phyloP scores from a whole-genome alignment of 495 filamentous ascomycete genomes.

The Rostrohypoxylon terebratum region DNA sequence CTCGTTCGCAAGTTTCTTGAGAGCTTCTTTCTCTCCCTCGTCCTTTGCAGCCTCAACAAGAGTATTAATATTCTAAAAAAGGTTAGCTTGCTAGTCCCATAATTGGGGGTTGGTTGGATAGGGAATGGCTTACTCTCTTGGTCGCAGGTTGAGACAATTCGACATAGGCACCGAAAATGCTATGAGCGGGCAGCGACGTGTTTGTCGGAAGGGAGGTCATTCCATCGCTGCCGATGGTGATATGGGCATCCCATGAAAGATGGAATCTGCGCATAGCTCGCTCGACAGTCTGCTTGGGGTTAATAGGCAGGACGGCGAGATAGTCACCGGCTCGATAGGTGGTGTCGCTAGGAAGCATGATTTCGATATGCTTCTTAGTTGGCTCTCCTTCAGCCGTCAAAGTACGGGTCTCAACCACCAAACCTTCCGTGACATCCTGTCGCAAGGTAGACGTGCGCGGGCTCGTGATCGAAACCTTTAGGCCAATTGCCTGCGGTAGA shows the following conservation, averaged over 20 bases:
- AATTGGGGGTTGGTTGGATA: not conserved
- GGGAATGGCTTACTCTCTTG: constrained; percentile 52
- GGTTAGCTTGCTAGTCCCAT: constrained; percentile 18
- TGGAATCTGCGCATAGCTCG: constrained; percentile 63
- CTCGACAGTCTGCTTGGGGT: constrained; percentile 68
- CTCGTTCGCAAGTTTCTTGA: constrained; percentile 62
- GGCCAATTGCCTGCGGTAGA: constrained; percentile 42
- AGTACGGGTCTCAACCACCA: constrained; percentile 65
- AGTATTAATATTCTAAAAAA: constrained; percentile 58
- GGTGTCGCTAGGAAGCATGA: constrained; percentile 73
- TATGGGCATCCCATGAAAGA: constrained; percentile 72
- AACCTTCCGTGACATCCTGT: constrained; percentile 73
- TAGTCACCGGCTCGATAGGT: constrained; percentile 80
- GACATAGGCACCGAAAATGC: constrained; percentile 75
- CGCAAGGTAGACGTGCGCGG: constrained; percentile 70
- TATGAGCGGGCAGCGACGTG: constrained; percentile 68
- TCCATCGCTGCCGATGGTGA: constrained; percentile 59
- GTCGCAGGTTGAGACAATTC: constrained; percentile 79
- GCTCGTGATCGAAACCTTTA: constrained; percentile 69
- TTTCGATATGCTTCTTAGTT: constrained; percentile 72
- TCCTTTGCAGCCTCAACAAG: constrained; percentile 57
- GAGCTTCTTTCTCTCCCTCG: constrained; percentile 52
- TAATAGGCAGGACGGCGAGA: constrained; percentile 77
- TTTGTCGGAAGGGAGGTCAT: constrained; percentile 69
- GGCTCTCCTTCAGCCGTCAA: constrained; percentile 68